These are phyloP conservation scores for Fusarium sp. DNA, from an alignment of 2,329 filamentous ascomycete species.

Conservation along the genomic window DNA sequence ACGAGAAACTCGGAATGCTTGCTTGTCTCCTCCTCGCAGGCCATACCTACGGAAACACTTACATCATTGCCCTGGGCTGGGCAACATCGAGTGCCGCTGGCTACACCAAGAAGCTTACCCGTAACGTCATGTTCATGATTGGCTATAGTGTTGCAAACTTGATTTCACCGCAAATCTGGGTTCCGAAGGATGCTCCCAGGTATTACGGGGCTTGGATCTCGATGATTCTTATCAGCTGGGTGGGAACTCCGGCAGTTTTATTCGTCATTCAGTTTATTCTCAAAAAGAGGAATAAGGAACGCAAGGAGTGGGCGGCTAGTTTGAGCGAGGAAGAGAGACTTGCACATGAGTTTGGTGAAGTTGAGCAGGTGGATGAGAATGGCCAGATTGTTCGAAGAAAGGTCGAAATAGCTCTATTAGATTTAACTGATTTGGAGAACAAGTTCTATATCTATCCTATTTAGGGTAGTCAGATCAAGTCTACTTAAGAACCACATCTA, in stretches of 20 bases:
- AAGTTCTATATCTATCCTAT: constrained; percentile 51
- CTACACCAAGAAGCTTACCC: constrained; percentile 53
- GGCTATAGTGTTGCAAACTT: constrained; percentile 51
- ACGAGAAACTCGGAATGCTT: constrained; percentile 38
- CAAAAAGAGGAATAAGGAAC: constrained; percentile 45
- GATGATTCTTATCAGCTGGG: constrained; percentile 47
- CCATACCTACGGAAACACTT: constrained; percentile 47
- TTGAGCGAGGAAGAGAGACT: constrained; percentile 25
- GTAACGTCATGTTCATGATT: constrained; percentile 53
- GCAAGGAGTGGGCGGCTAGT: constrained; percentile 26
- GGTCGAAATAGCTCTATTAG: constrained; percentile 51
- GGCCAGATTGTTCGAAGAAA: constrained; percentile 45
- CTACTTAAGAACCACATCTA: accelerated
- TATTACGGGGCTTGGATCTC: constrained; percentile 44
- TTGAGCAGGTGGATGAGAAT: constrained; percentile 44
- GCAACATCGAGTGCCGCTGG: constrained; percentile 18
- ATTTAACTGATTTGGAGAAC: constrained; percentile 54
- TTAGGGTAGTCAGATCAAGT: background rate
- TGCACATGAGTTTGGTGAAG: constrained; percentile 41
- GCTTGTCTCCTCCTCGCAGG: constrained; percentile 46
- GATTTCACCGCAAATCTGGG: constrained; percentile 52
- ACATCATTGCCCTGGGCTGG: constrained; percentile 15
- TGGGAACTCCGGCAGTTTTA: constrained; percentile 49
- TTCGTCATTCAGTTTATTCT: constrained; percentile 49
- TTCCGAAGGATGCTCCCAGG: constrained; percentile 39